Evolutionary conservation across 2,329 filamentous ascomycete species (phyloP).

Genomic region (Cucurbitaria berberidis): DNA sequence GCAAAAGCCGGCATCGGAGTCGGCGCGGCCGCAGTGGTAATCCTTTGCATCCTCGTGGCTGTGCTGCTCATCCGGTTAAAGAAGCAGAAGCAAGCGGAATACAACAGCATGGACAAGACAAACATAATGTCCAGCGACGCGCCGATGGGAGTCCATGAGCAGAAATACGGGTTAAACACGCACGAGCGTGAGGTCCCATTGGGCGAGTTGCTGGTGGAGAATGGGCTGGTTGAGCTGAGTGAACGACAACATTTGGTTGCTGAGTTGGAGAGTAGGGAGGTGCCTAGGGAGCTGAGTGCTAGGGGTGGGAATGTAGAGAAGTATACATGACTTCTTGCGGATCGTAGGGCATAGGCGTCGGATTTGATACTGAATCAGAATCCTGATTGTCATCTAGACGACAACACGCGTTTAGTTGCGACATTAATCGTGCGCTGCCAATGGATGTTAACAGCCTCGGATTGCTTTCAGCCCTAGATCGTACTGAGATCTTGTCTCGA

Average conservation of each 20-base stretch:
- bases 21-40: constrained; percentile 4
- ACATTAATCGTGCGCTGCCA: no score
- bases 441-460: no score
- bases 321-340: no score
- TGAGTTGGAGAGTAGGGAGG: background rate
- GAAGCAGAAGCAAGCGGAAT: background rate
- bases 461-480: no score
- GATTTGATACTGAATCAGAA: no score
- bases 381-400: no score
- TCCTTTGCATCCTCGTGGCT: background rate
- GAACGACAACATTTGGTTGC: background rate
- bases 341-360: no score
- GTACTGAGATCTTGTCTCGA: no score
- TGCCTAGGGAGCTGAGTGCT: background rate
- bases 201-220: background rate
- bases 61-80: background rate
- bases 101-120: background rate
- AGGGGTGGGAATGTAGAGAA: background rate
- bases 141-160: background rate
- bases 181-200: background rate
- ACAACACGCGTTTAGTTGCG: no score
- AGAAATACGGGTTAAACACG: background rate
- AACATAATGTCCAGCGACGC: background rate
- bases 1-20: constrained; percentile 16
- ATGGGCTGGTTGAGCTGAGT: background rate